These are phyloP conservation scores for Microcyclospora tardicrescens DNA, from an alignment of 2,329 filamentous ascomycete species.

Conservation along the genomic window DNA sequence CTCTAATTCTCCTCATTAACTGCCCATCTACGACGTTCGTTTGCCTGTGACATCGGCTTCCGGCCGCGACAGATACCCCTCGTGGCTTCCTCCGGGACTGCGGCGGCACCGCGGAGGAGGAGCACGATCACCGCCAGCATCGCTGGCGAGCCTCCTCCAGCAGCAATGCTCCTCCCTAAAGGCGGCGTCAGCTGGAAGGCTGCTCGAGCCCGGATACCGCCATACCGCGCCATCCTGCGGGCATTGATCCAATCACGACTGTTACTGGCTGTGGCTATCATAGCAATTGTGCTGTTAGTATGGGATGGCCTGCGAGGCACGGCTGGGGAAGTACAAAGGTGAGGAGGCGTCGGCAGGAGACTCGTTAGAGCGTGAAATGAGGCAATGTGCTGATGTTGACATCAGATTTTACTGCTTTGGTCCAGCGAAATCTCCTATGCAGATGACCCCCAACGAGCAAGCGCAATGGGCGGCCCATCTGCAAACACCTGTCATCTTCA, in stretches of 20 bases:
- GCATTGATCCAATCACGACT: conserved; percentile 67
- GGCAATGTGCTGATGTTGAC: background rate
- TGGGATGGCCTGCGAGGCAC: conserved; percentile 76
- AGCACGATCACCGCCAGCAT: conserved; percentile 6
- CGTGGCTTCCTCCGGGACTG: too few species aligned
- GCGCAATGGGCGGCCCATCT: conserved; percentile 78
- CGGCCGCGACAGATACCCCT: too few species aligned
- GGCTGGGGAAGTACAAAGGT: conserved; percentile 86
- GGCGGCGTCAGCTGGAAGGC: conserved; percentile 90
- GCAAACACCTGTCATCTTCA: conserved; percentile 89
- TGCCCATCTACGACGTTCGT: background rate
- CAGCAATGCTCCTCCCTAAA: conserved; percentile 74
- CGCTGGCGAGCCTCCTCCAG: conserved; percentile 5
- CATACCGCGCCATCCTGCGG: conserved; percentile 49
- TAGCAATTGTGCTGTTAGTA: conserved; percentile 62
- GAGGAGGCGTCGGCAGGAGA: conserved; percentile 19
- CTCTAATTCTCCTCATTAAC: background rate
- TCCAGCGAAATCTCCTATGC: conserved; percentile 85
- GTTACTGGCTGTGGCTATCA: conserved; percentile 57
- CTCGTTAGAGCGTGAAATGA: background rate
- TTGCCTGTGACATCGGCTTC: background rate
- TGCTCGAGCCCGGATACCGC: conserved; percentile 64
- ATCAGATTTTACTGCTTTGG: conserved; percentile 93
- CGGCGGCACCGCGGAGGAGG: conserved; percentile 1
- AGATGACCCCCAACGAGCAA: conserved; percentile 86